A percentile compares a stretch with the other conserved stretches of the same genome.
These are phyloP conservation scores for Auricularia auricula-judae DNA, from an alignment of 768 basidiomycete genomes.

Conservation along the genomic window DNA sequence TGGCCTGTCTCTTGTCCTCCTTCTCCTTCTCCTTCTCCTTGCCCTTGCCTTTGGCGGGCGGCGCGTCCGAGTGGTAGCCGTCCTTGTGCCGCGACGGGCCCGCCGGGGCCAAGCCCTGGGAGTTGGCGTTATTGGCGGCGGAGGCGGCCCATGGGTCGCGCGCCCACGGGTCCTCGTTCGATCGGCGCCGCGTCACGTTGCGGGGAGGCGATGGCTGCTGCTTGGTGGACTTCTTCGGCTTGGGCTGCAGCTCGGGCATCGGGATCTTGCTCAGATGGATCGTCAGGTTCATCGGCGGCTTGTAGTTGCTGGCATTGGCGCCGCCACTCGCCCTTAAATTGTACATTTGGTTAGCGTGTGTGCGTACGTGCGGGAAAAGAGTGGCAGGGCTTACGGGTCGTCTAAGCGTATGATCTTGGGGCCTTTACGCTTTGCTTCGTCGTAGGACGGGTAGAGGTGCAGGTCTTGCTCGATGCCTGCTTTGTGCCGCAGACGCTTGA, in stretches of 20 bases:
- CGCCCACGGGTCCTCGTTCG: not conserved
- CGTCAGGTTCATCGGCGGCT: slow-evolving; percentile 54
- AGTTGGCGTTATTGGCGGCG: too few relatives aligned
- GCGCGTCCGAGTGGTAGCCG: not conserved
- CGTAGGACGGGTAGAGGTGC: slow-evolving; percentile 69
- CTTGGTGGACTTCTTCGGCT: slow-evolving; percentile 1
- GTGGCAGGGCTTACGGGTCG: slow-evolving; percentile 9
- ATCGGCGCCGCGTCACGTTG: not conserved
- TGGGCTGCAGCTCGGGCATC: slow-evolving; percentile 71
- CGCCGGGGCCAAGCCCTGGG: not conserved
- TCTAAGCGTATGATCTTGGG: slow-evolving; percentile 62
- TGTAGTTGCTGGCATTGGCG: slow-evolving; percentile 26
- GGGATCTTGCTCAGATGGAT: slow-evolving; percentile 79
- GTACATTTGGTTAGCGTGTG: slow-evolving; percentile 2
- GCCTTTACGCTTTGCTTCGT: slow-evolving; percentile 40
- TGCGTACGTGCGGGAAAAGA: not conserved
- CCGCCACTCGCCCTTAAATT: not conserved
- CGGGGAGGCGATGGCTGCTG: not conserved
- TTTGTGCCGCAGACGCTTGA: slow-evolving; percentile 67
- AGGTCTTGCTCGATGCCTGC: slow-evolving; percentile 58
- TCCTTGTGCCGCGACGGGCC: not conserved
- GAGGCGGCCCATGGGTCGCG: not conserved
- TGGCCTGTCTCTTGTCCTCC: not conserved
- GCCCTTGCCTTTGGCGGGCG: not conserved
- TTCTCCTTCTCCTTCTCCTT: not conserved